phyloP scores from a whole-genome alignment of 164 flowering plant species.

The Houttuynia cordata region DNA sequence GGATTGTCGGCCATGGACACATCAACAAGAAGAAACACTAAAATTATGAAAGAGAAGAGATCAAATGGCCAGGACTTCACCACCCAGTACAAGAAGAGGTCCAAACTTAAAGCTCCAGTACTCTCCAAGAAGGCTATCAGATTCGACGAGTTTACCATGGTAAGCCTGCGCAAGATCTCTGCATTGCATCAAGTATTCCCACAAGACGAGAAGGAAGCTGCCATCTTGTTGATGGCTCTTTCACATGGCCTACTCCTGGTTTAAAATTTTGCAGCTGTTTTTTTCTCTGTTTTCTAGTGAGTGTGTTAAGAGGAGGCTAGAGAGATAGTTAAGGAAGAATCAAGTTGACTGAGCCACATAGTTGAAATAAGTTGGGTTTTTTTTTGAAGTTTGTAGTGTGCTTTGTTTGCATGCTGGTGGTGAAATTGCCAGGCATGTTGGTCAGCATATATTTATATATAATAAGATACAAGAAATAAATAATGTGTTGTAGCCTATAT shows the following conservation, averaged over 20 bases:
- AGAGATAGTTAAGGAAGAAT: too few species aligned
- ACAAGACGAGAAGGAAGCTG: constrained; percentile 90
- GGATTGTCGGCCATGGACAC: constrained; percentile 6
- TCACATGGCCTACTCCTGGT: constrained; percentile 68
- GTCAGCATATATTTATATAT: too few species aligned
- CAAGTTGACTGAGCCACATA: too few species aligned
- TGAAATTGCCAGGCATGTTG: too few species aligned
- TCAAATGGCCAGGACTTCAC: constrained; percentile 11
- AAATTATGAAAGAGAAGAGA: constrained; percentile 27
- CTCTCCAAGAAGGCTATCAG: constrained; percentile 24
- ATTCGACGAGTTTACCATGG: constrained; percentile 45
- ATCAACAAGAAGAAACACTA: constrained; percentile 8
- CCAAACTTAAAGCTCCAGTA: constrained; percentile 21
- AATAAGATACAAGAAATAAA: too few species aligned
- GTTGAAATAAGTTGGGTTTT: too few species aligned
- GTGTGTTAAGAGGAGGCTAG: not conserved
- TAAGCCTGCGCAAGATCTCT: constrained; percentile 39
- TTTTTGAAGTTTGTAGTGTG: too few species aligned
- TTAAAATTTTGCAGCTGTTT: constrained; percentile 16
- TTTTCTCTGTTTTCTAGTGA: constrained; percentile 1
- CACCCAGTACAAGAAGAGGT: constrained; percentile 33
- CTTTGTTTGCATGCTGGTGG: too few species aligned
- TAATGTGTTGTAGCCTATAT: too few species aligned
- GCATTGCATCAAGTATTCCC: constrained; percentile 63
- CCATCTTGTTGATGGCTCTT: constrained; percentile 83